Evolutionary conservation across 1,284 basidiomycete species (phyloP), one percentile per base, ranked within the genome.

Genomic region (Fistulina hepatica): DNA sequence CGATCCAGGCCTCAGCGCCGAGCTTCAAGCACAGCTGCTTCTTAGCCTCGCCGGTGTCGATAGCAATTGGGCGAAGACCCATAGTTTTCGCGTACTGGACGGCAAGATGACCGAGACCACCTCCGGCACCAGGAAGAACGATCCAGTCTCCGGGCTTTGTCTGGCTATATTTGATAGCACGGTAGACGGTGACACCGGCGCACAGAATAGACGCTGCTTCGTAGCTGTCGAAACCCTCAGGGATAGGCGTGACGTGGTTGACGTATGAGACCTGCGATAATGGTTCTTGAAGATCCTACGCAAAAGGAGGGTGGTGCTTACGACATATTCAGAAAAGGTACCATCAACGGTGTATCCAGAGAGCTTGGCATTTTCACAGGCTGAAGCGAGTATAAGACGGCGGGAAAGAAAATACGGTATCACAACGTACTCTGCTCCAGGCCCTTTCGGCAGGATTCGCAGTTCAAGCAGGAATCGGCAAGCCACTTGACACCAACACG

Each of bases 401-500:
- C 3, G 28, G 3, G 28, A 31, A 30, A 30, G n/a, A 6, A 30
- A 13, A n/a, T 12, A n/a, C 7, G 6, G 7, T 6, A 16, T 6
- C 23, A 25, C 37, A n/a, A 41, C 70, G 33, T 39, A 76, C 76
- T 69, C 58, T 81, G 78, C 53, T 91, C 88, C 38, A 69, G 61
- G 26, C 77, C 83, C 46, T 72, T 72, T 43, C 71, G 67, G 58
- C 90, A 91, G 48, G 68, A 71, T 53, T 85, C 79, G 58, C 86
- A 92, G 49, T 79, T 63, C 27, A 78, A 54, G 42, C 64, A 88
- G 39, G 70, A 75, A 51, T 78, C 67, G 6, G 80, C 81, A 25
- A 84, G 62, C 83, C 84, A 86, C 57, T 93, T 93, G 65, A 94
- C 76, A 6, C 90, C 89, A 33, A 93, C 89, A 10, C 81, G 71